phyloP scores from a whole-genome alignment of 2,329 filamentous ascomycete genomes.

The Penicillium verrucosum region DNA sequence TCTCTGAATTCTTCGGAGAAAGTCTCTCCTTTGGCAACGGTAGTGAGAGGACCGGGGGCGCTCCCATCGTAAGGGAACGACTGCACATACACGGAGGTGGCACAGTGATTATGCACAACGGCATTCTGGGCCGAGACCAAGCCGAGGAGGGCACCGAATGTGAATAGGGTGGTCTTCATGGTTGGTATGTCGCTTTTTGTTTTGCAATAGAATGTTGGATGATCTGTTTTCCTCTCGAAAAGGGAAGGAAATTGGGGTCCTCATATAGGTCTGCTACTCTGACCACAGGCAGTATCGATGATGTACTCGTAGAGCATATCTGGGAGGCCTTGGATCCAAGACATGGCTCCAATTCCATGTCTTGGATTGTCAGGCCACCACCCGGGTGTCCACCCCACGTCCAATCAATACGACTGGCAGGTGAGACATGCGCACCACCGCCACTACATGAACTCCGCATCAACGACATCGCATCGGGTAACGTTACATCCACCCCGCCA shows the following conservation, averaged over 20 bases:
- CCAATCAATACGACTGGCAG: conserved; percentile 16
- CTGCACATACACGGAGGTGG: conserved; percentile 22
- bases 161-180: conserved; percentile 21
- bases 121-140: conserved; percentile 24
- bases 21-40: conserved; percentile 16
- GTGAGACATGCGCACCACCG: conserved; percentile 24
- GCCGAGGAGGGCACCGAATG: conserved; percentile 19
- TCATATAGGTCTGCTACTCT: conserved; percentile 16
- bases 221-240: conserved; percentile 6
- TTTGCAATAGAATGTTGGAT: conserved; percentile 7
- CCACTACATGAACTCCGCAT: conserved; percentile 17
- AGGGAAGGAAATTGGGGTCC: conserved; percentile 10
- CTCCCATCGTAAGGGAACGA: conserved; percentile 26
- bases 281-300: conserved; percentile 5
- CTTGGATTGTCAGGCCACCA: conserved; percentile 19
- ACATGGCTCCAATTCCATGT: conserved; percentile 17
- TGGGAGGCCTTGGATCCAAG: conserved; percentile 14
- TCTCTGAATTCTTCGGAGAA: conserved; percentile 24
- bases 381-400: background rate
- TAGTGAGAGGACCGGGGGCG: conserved; percentile 23
- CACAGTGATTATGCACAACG: conserved; percentile 23
- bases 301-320: conserved; percentile 6
- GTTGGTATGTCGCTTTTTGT: conserved; percentile 7
- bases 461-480: conserved; percentile 8
- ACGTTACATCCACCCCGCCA: conserved; percentile 13